These are phyloP conservation scores for Fragilaria radians DNA, from an alignment of 108 stramenopile species.

Conservation along the genomic window DNA sequence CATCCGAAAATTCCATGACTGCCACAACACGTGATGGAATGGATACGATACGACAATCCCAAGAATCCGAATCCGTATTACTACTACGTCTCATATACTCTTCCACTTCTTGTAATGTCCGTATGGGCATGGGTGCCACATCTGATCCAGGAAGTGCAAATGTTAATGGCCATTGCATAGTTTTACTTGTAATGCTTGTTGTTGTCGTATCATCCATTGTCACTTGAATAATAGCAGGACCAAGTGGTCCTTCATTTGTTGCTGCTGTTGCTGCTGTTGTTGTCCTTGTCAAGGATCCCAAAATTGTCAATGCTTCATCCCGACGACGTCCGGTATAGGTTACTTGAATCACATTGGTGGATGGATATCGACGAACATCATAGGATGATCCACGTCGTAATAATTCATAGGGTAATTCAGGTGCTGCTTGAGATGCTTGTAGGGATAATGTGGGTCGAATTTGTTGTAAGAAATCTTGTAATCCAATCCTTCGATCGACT, in stretches of 20 bases:
- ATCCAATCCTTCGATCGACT: constrained; percentile 48
- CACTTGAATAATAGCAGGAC: constrained; percentile 77
- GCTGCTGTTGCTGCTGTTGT: neutral
- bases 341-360: constrained; percentile 43
- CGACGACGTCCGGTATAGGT: constrained; percentile 62
- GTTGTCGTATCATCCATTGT: constrained; percentile 35
- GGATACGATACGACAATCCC: constrained; percentile 28
- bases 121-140: constrained; percentile 21
- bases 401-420: constrained; percentile 77
- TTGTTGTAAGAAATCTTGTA: constrained; percentile 77
- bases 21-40: constrained; percentile 56
- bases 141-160: constrained; percentile 54
- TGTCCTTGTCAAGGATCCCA: constrained; percentile 63
- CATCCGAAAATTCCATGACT: constrained; percentile 64
- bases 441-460: constrained; percentile 61
- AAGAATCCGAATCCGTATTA: no score
- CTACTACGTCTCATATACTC: constrained; percentile 51
- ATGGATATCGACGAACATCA: constrained; percentile 76
- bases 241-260: constrained; percentile 55
- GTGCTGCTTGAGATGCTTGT: constrained; percentile 48
- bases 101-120: constrained; percentile 39
- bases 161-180: constrained; percentile 80
- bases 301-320: constrained; percentile 72
- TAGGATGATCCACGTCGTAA: constrained; percentile 76
- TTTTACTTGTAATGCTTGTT: no score